These are phyloP conservation scores for Lycium barbarum DNA, from an alignment of 257 asterid genomes.

Conservation along the genomic window DNA sequence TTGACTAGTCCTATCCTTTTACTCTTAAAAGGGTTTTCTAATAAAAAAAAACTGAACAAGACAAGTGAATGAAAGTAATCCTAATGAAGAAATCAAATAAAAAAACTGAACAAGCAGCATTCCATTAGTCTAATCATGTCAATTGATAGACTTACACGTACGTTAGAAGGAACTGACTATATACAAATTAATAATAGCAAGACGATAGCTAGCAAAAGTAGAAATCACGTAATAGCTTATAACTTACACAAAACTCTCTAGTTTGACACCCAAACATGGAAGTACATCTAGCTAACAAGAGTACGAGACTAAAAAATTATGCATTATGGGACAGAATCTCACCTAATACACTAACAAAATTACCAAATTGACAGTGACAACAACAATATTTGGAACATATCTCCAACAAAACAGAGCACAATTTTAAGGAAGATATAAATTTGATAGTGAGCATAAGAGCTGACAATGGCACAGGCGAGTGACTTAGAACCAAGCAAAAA, in stretches of 20 bases:
- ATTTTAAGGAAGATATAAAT: background rate
- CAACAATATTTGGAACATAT: constrained; percentile 50
- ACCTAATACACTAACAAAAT: constrained; percentile 58
- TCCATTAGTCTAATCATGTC: too few species aligned
- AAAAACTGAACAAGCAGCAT: too few species aligned
- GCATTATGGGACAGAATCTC: constrained; percentile 34
- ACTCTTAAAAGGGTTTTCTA: background rate
- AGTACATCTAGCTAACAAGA: background rate
- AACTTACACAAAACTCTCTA: background rate
- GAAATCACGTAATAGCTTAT: background rate
- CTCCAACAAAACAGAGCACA: constrained; percentile 30
- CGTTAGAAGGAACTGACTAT: too few species aligned
- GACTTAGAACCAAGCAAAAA: background rate
- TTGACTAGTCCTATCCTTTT: background rate
- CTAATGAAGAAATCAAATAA: too few species aligned
- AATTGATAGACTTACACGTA: too few species aligned
- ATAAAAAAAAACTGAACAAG: too few species aligned
- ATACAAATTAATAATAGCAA: too few species aligned
- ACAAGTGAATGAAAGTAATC: too few species aligned
- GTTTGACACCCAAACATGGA: background rate
- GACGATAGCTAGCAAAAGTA: background rate
- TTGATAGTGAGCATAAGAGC: background rate
- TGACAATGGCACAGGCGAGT: background rate
- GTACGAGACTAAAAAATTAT: background rate
- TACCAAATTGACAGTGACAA: constrained; percentile 45